Percentiles rank a stretch among this genome's conserved stretches.
phyloP scores from a whole-genome alignment of 1,284 basidiomycete genomes.

The Cyathus pygmaeus region DNA sequence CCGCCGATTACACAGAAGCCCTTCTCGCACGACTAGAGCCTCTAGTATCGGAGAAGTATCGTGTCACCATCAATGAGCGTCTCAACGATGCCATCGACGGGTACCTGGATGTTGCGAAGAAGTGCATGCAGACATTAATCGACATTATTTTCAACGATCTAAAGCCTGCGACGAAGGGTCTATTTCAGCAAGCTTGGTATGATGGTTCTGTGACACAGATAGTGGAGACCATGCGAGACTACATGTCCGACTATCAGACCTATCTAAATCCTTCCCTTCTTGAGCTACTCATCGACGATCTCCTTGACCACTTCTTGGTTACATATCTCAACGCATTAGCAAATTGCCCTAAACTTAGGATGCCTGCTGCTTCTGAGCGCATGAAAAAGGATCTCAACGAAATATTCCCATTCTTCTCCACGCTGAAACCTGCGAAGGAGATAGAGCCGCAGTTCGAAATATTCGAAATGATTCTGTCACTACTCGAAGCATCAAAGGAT shows the following conservation, averaged over 20 bases:
- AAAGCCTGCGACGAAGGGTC: conserved; percentile 85
- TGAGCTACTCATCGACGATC: conserved; percentile 92
- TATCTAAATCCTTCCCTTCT: conserved; percentile 93
- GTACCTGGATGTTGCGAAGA: conserved; percentile 97
- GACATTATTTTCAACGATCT: conserved; percentile 96
- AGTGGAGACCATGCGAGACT: conserved; percentile 95
- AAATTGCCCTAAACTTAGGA: conserved; percentile 86
- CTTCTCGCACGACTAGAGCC: conserved; percentile 89
- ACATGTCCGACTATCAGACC: conserved; percentile 91
- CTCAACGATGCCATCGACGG: conserved; percentile 98
- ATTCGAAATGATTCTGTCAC: conserved; percentile 84
- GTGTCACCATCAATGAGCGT: conserved; percentile 82
- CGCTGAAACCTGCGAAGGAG: conserved; percentile 83
- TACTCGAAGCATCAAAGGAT: conserved; percentile 91
- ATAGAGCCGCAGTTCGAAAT: conserved; percentile 88
- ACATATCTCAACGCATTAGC: conserved; percentile 91
- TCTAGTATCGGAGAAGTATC: conserved; percentile 94
- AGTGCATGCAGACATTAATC: conserved; percentile 94
- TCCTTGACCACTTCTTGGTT: conserved; percentile 92
- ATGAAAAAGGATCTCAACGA: conserved; percentile 86
- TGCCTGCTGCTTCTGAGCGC: conserved; percentile 85
- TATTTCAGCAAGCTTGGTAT: conserved; percentile 92
- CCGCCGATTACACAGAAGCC: conserved; percentile 92
- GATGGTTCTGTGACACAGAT: conserved; percentile 87
- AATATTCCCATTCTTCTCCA: conserved; percentile 84